Base-by-base conservation (phyloP, 2,329 filamentous ascomycete genomes). In the Fusarium chlamydosporum region DNA sequence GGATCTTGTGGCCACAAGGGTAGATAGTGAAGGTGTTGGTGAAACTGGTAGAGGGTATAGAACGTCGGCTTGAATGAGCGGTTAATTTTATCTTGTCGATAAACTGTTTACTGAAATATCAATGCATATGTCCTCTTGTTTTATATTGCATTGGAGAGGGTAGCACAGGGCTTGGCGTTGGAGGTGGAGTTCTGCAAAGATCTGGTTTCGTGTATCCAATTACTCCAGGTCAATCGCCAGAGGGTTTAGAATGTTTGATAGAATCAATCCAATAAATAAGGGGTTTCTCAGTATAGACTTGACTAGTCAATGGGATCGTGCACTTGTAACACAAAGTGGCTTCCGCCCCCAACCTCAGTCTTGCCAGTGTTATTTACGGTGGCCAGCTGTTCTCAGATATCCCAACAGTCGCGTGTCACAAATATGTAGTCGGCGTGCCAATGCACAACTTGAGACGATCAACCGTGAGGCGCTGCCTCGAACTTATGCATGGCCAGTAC, bases 391-490 rank as follows among this genome's bases (percentile, higher is more conserved):
- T 23, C 40, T 16, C 31, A 0, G 41, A 4, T 13, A 2, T n/a
- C 16, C 46, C 3, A 29, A n/a, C 11, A 27, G 18, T 11, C 1
- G 26, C 43, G 38, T 37, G 20, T 18, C 16, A n/a, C 37, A n/a
- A n/a, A 42, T 45, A 1, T 10, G 7, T 26, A 3, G 15, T 13
- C 12, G 40, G 34, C 27, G 23, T 16, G 9, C 11, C 61, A 31
- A 55, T 61, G 59, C 54, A 33, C 20, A 56, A 47, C 16, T 34
- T 15, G n/a, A 8, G 33, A 18, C 48, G 4, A 12, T 56, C 35
- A 56, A 20, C 27, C 48, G 9, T 42, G 42, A 18, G 38, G 50
- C 42, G 46, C 59, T 13, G 40, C 59, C 59, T 33, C 45, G 18
- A 58, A 13, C 16, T 26, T 41, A 18, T 42, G 16, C 10, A 13